phyloP scores from a whole-genome alignment of 108 stramenopile genomes.

The Skeletonema menzelii region DNA sequence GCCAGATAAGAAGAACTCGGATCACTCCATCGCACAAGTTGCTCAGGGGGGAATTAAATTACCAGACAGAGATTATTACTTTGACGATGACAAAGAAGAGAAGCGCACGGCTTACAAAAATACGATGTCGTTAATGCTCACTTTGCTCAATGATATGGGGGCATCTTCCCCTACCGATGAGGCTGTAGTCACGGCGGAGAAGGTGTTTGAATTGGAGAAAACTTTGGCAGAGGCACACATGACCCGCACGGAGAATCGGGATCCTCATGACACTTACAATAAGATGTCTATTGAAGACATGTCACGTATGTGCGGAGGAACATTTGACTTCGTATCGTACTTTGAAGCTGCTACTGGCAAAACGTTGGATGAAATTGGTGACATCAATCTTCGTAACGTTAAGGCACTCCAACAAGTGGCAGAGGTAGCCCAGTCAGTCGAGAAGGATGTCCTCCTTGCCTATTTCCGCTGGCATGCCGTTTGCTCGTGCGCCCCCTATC shows the following conservation, averaged over 20 bases:
- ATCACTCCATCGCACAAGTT: conserved; percentile 56
- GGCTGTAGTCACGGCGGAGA: conserved; percentile 29
- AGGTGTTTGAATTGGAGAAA: conserved; percentile 54
- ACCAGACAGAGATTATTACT: conserved; percentile 85
- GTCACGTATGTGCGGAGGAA: conserved; percentile 21
- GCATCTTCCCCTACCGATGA: conserved; percentile 24
- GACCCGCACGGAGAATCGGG: conserved; percentile 81
- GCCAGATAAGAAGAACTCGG: conserved; percentile 65
- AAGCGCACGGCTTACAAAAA: conserved; percentile 59
- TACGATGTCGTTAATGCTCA: conserved; percentile 60
- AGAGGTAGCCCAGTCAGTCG: conserved; percentile 37
- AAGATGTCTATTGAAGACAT: conserved; percentile 57
- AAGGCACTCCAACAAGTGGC: conserved; percentile 56
- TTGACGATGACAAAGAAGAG: conserved; percentile 81
- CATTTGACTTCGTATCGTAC: conserved; percentile 59
- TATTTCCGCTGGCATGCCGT: conserved; percentile 65
- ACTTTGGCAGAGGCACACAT: conserved; percentile 66
- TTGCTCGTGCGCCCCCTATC: conserved; percentile 55
- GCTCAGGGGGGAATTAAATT: conserved; percentile 70
- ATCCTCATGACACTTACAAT: conserved; percentile 75
- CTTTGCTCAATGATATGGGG: conserved; percentile 38
- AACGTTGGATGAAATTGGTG: conserved; percentile 53
- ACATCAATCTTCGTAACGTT: conserved; percentile 69
- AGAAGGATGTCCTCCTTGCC: conserved; percentile 33
- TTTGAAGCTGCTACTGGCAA: conserved; percentile 47